These are phyloP conservation scores for Vicia faba DNA, from an alignment of 306 rosid species.

Conservation along the genomic window DNA sequence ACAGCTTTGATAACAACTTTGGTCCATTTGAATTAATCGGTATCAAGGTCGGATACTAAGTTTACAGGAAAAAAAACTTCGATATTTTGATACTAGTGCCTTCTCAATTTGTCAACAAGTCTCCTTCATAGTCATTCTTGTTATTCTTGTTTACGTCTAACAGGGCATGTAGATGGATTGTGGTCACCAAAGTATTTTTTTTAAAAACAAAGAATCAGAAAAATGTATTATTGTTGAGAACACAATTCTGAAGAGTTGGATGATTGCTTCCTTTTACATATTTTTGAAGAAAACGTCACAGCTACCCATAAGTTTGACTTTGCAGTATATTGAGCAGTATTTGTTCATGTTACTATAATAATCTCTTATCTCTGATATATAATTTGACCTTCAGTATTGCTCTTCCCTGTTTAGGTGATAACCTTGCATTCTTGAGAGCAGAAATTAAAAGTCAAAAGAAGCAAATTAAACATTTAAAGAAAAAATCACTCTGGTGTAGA, in stretches of 20 bases:
- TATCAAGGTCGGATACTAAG: no score
- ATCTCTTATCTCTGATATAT: slow-evolving; percentile 28
- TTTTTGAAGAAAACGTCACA: slow-evolving; percentile 50
- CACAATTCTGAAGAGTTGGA: not conserved
- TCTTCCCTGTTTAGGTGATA: slow-evolving; percentile 57
- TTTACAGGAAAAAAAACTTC: no score
- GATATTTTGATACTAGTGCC: slow-evolving; percentile 6
- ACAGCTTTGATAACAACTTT: not conserved
- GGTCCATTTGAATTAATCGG: no score
- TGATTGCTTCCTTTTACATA: slow-evolving; percentile 11
- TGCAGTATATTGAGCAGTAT: slow-evolving; percentile 28
- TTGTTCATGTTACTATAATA: slow-evolving; percentile 13
- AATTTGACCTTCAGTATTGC: slow-evolving; percentile 25
- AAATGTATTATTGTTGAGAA: slow-evolving; percentile 26
- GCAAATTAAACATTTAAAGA: slow-evolving; percentile 67
- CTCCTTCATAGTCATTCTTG: slow-evolving; percentile 17
- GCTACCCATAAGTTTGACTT: slow-evolving; percentile 49
- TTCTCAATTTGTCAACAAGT: slow-evolving; percentile 27
- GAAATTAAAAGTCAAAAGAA: slow-evolving; percentile 74
- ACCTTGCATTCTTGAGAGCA: slow-evolving; percentile 55
- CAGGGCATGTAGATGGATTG: not conserved
- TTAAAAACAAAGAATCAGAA: slow-evolving; percentile 10
- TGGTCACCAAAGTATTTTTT: slow-evolving; percentile 3
- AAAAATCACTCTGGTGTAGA: slow-evolving; percentile 83
- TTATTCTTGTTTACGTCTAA: slow-evolving; percentile 5